Evolutionary conservation across 768 basidiomycete species (phyloP).

Genomic region (Kwoniella bestiolae): DNA sequence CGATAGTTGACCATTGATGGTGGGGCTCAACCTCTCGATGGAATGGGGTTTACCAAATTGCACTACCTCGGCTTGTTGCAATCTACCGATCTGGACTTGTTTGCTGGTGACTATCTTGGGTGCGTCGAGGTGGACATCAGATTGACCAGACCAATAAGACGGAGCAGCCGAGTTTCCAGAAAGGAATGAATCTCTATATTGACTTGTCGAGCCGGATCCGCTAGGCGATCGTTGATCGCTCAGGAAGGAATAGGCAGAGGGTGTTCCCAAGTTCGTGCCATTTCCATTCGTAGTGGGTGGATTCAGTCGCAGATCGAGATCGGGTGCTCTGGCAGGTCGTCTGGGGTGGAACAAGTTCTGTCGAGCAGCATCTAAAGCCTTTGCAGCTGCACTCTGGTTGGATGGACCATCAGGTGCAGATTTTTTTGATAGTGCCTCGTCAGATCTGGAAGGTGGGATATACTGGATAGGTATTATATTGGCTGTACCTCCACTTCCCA

Average conservation of each 20-base stretch:
- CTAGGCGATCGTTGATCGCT: conserved; percentile 26
- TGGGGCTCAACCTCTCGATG: not conserved
- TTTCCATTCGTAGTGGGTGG: conserved; percentile 2
- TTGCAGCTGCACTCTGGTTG: conserved; percentile 30
- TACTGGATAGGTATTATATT: conserved; percentile 56
- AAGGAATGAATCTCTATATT: conserved; percentile 38
- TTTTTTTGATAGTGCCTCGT: conserved; percentile 27
- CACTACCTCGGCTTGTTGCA: conserved; percentile 55
- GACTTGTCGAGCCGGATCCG: not conserved
- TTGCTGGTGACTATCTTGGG: conserved; percentile 53
- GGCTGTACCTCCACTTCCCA: conserved; percentile 28
- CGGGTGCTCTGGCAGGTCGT: conserved; percentile 52
- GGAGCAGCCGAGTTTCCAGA: conserved; percentile 42
- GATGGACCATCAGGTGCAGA: conserved; percentile 1
- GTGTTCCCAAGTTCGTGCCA: conserved; percentile 5
- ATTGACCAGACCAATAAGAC: conserved; percentile 27
- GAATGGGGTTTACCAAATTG: conserved; percentile 32
- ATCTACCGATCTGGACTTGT: conserved; percentile 51
- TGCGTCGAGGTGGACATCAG: conserved; percentile 49
- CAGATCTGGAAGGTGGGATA: conserved; percentile 40
- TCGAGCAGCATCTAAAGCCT: conserved; percentile 48
- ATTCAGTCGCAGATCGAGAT: conserved; percentile 47
- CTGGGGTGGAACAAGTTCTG: conserved; percentile 41
- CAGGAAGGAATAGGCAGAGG: conserved; percentile 6
- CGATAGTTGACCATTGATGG: not conserved